Evolutionary conservation across 306 rosid genomes (phyloP), one percentile per base, ranked within the genome.

Genomic region (Lathyrus aphaca): DNA sequence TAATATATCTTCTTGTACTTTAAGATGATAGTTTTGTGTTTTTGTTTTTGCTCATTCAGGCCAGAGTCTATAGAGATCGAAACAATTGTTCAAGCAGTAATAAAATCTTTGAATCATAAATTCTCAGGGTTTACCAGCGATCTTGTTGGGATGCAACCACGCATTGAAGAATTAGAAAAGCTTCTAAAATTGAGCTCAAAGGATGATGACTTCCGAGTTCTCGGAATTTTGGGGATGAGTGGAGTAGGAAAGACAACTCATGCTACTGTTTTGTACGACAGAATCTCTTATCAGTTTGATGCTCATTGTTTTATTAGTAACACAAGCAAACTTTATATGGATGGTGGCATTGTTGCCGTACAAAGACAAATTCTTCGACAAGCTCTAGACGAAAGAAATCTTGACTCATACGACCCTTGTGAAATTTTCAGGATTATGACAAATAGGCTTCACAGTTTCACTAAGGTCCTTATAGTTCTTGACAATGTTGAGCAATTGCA

Each of bases 81-180:
- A 74, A 17, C 16, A 12, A 53, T 74, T 64, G 78, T 74, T 64
- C 57, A 42, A 29, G 16, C 15, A 0, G 65, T 74, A 1, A 14
- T 64, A 42, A 10, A 64, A 42, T 0, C 27, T 40, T 10, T 74
- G 39, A 19, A 62, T 7, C 56, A 40, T 74, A 54, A 48, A 25
- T 77, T 64, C 60, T 64, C 63, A 15, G 8, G 27, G 43, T 6
- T 55, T 27, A 42, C 29, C 2, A 42, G 39, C 21, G 61, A 69
- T 4, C 67, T 77, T 5, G 35, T 77, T 21, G 81, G 72, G 17
- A 73, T 73, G 6, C 78, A 73, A 64, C 46, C 80, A 30, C 75
- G 42, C 9, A 64, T 76, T 0, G 60, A 51, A 51, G 17, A 1
- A 40, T 63, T 70, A 19, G 72, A 69, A 53, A 54, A 11, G 0